These are phyloP conservation scores for Diplodia mutila DNA, from an alignment of 2,329 filamentous ascomycete genomes.

Conservation along the genomic window DNA sequence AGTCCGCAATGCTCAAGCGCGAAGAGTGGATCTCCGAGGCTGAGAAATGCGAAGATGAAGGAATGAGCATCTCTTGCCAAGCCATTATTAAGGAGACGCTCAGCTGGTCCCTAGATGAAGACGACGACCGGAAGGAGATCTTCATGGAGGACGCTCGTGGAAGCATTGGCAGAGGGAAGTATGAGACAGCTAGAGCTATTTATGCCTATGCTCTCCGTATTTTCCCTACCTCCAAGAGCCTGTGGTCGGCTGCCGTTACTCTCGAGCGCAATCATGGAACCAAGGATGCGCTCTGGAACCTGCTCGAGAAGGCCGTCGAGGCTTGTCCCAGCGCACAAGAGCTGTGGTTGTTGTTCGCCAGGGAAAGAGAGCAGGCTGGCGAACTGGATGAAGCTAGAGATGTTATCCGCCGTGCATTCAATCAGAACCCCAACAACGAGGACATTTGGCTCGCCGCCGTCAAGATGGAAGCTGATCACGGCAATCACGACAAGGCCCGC, in stretches of 20 bases:
- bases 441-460: constrained; percentile 97
- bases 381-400: constrained; percentile 84
- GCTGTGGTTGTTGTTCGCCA: constrained; percentile 93
- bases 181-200: constrained; percentile 90
- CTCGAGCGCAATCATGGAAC: constrained; percentile 88
- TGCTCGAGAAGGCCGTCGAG: constrained; percentile 91
- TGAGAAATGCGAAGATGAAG: constrained; percentile 92
- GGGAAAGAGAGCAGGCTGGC: constrained; percentile 89
- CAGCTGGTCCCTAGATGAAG: constrained; percentile 90
- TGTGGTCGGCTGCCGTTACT: constrained; percentile 90
- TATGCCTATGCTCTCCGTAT: constrained; percentile 88
- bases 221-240: constrained; percentile 82
- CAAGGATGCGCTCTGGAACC: constrained; percentile 78
- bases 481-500: constrained; percentile 78
- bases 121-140: constrained; percentile 92
- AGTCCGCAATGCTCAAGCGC: constrained; percentile 94
- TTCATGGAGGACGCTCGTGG: constrained; percentile 93
- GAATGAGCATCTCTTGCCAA: constrained; percentile 81
- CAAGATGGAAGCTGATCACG: constrained; percentile 90
- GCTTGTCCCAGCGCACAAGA: constrained; percentile 89
- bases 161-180: constrained; percentile 79
- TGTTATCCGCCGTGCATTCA: constrained; percentile 87
- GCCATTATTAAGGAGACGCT: constrained; percentile 92
- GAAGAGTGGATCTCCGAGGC: constrained; percentile 97
- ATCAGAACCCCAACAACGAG: constrained; percentile 94